Conservation (phyloP, 2,329 filamentous ascomycete species). For the Scleromitrula shiraiana region DNA sequence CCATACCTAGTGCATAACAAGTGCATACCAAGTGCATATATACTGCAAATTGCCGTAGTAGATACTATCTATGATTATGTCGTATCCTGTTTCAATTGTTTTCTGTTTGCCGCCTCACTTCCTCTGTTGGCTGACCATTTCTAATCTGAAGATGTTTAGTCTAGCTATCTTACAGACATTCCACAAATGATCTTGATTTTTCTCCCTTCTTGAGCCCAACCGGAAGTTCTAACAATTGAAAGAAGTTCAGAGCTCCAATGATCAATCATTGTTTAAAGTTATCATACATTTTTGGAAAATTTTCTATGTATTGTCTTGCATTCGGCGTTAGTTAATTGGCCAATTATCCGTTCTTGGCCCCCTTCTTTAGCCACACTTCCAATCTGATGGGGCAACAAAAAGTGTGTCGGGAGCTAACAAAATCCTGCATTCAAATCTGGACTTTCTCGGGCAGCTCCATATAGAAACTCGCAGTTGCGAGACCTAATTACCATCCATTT, state of each 20-base stretch:
- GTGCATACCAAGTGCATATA: too few relatives aligned
- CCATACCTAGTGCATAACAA: too few relatives aligned
- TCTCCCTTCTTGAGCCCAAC: neutral
- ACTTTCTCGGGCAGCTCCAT: neutral
- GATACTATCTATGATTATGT: neutral
- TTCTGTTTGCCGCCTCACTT: slow-evolving; percentile 1
- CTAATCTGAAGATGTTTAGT: neutral
- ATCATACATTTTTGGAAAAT: too few relatives aligned
- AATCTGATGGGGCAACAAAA: neutral
- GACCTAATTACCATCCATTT: neutral
- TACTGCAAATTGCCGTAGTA: neutral
- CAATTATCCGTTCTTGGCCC: too few relatives aligned
- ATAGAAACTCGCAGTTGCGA: too few relatives aligned
- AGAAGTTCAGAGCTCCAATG: neutral
- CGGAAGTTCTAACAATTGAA: neutral
- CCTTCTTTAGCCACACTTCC: neutral
- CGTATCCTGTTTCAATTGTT: neutral
- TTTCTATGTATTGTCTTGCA: too few relatives aligned
- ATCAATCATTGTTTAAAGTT: too few relatives aligned
- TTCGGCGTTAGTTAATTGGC: neutral
- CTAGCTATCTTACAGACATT: neutral
- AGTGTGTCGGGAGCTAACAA: neutral
- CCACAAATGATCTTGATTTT: neutral
- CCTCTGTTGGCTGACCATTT: neutral
- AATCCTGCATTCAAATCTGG: neutral